Base-by-base conservation (phyloP, 2,329 filamentous ascomycete species). In the Calonectria ilicicola region DNA sequence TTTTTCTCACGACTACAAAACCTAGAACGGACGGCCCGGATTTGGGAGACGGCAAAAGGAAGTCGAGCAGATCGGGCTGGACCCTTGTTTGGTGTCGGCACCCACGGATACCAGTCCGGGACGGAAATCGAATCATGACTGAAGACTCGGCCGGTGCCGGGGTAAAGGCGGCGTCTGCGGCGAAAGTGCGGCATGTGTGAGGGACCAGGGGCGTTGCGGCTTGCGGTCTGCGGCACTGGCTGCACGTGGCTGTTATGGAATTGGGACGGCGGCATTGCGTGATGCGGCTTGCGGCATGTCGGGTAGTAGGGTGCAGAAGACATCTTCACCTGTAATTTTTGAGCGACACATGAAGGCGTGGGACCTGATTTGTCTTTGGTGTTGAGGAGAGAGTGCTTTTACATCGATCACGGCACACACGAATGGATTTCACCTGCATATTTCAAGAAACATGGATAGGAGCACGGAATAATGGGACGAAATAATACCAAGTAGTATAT, bases 181-280 rank as follows among this genome's bases (percentile, higher is more conserved):
- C 75, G 65, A 76, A 79, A 78, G 65, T 63, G 77, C 77, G 77
- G 77, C 77, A 79, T 73, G 69, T 49, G 58, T 69, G 70, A 70
- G 65, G 42, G 26, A 47, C 29, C 66, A 38, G 63, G 72, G 44
- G 75, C 32, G 32, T 35, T 35, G 67, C 65, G 69, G 32, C 32
- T 51, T 62, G 65, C 29, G 66, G 69, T 53, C 66, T 74, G 69
- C 68, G 68, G 62, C 23, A 23, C 64, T 65, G 19, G 46, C 23
- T 67, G 69, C 65, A 65, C 40, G 65, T 71, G 70, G 69, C 51
- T 72, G 69, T 72, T 64, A 64, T 65, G 60, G 69, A 72, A 67
- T 60, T 67, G 23, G 66, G 69, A 66, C 70, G 29, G 65, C 62
- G 69, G 72, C 69, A 79, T 79, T 80, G 77, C 76, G 77, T 77